Evolutionary conservation across 1,284 basidiomycete genomes (phyloP), one percentile per base, ranked within the genome.

Genomic region (Rhodotorula sp.): DNA sequence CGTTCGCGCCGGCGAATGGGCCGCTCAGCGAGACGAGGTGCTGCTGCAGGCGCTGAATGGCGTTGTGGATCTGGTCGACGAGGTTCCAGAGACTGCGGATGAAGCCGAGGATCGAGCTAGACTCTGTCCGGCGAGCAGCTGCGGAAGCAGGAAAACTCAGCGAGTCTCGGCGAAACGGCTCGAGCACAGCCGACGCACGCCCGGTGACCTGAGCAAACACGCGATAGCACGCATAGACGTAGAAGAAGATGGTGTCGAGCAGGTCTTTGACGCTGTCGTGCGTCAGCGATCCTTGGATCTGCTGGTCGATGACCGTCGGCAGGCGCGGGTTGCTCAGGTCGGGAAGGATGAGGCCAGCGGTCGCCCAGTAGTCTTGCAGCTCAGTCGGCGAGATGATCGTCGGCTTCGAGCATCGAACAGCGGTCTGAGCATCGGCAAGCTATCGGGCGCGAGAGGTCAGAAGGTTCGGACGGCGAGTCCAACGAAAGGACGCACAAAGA

Each of bases 11-110:
- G 7, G 56, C 16, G 4, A 53, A 53, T 10, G 66, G 57, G 17
- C 34, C 49, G 1, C 62, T 53, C 7, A 73, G 50, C n/a, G 56
- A 49, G 48, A 74, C 73, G 49, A 74, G 66, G 23, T 66, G 66
- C 34, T 74, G 73, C 60, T 74, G 73, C 14, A 74, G 55, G 0
- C 73, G 69, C 55, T 74, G 73, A n/a, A 74, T 64, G 25, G 73
- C 59, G 41, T 62, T 54, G 61, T 74, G 73, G 13, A 68, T 60
- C 41, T 68, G 63, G 54, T 74, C 73, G 61, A 74, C 56, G 16
- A 71, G 56, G 12, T 53, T 42, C 69, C 69, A 74, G 17, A 74
- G 64, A 25, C 54, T 71, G 19, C 70, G 70, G 21, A 74, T n/a
- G 66, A 68, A 68, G 41, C 57, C 45, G 21, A 68, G 57, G 21